Conservation (phyloP, 108 stramenopile genomes). For the Skeletonema tropicum region DNA sequence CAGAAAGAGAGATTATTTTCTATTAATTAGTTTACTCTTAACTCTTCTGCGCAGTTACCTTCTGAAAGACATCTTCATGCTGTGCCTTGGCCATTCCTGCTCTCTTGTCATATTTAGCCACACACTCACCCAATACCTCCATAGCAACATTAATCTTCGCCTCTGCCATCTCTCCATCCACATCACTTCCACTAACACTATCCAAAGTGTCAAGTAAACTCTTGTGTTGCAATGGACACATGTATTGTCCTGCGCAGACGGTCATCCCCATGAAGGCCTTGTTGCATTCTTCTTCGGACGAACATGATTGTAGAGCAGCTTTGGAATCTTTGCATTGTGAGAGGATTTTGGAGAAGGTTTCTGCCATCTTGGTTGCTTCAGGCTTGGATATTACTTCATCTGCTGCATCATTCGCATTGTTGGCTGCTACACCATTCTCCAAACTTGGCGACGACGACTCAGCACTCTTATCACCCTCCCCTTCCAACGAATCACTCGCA, state of each 20-base stretch:
- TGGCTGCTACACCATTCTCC: constrained; percentile 9
- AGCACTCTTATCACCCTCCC: background rate
- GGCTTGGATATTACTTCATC: constrained; percentile 31
- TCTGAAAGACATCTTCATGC: constrained; percentile 61
- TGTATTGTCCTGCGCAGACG: constrained; percentile 78
- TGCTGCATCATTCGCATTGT: background rate
- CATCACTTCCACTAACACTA: constrained; percentile 11
- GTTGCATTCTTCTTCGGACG: constrained; percentile 70
- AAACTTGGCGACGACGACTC: background rate
- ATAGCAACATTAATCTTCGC: constrained; percentile 70
- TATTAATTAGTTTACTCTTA: background rate
- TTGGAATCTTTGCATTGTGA: constrained; percentile 60
- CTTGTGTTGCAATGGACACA: constrained; percentile 85
- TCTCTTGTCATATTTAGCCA: constrained; percentile 51
- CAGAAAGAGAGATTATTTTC: too few relatives aligned
- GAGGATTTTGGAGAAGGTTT: constrained; percentile 55
- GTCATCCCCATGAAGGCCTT: constrained; percentile 86
- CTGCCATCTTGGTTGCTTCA: constrained; percentile 67
- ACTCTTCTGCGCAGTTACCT: background rate
- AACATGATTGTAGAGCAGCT: constrained; percentile 53
- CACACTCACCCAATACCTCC: constrained; percentile 73
- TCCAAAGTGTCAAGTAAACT: constrained; percentile 56
- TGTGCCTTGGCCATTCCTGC: constrained; percentile 59
- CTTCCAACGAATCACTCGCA: constrained; percentile 4
- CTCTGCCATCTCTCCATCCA: constrained; percentile 50